Base-by-base conservation (phyloP, 768 basidiomycete species). In the Neoboletus brunneissimus region DNA sequence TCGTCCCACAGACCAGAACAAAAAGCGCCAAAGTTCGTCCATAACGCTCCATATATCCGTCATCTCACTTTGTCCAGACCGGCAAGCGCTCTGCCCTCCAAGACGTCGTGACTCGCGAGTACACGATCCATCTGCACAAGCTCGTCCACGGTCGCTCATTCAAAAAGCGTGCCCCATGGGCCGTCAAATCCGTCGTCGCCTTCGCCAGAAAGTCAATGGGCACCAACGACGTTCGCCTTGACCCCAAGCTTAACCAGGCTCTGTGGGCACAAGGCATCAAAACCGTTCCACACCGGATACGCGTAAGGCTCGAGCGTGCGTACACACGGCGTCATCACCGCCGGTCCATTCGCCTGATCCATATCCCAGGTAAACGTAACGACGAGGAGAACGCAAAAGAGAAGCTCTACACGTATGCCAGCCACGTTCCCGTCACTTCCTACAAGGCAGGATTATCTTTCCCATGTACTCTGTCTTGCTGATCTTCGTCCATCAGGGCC, bases 321-420 rank as follows among this genome's bases (percentile, higher is more conserved):
- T 84, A 27, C 55, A 16, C 15, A 9, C 31, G 25, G 5, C 31
- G 43, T 53, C 9, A 8, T 47, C 7, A 11, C 4, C 3, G 29
- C n/a, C 29, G 1, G 10, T 40, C 34, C 1, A 5, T 4, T 42
- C 16, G 22, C 41, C 53, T 62, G 31, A 66, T 27, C 7, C 15
- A 13, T 15, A 31, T 58, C 16, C 34, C 65, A 94, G 91, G 96
- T 68, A 96, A 95, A 81, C 91, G 97, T 69, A 98, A 98, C 75
- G 96, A 99, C 76, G 95, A 98, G 66, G 96, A 99, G 81, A 89
- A 88, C 67, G 96, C 97, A 56, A 97, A 95, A 80, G 95, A 96
- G 82, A 97, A 95, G 80, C 88, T 97, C 54, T 98, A 79, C 82
- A 95, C 91, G 31, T 92, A 94, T 72, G 94, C 91, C 61, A 84